Percentiles rank a stretch among this genome's conserved stretches.
These are phyloP conservation scores for Wickerhamiella australiensis DNA, from an alignment of 805 yeast species.

Conservation along the genomic window DNA sequence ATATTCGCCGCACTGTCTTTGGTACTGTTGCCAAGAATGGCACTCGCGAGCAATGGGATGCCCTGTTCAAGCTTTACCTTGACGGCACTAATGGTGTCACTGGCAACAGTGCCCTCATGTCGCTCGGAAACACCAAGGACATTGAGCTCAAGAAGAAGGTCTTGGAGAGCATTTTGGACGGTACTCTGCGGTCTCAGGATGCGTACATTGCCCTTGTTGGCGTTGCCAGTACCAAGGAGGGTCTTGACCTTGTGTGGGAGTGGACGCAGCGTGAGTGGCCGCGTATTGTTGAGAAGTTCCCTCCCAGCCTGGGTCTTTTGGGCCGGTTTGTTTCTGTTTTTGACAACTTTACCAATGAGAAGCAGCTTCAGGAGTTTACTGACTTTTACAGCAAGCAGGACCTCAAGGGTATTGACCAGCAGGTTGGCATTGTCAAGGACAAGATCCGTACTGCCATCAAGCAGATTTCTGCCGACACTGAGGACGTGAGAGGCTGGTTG, in stretches of 20 bases:
- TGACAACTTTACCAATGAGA: conserved; percentile 46
- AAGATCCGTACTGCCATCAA: conserved; percentile 37
- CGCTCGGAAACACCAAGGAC: conserved; percentile 53
- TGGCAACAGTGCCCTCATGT: conserved; percentile 53
- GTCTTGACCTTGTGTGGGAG: conserved; percentile 56
- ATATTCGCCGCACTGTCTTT: conserved; percentile 57
- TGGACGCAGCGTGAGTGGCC: conserved; percentile 74
- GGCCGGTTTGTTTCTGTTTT: conserved; percentile 57
- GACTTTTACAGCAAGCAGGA: conserved; percentile 38
- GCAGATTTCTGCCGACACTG: conserved; percentile 33
- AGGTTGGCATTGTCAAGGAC: conserved; percentile 46
- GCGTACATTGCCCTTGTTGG: conserved; percentile 68
- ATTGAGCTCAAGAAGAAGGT: conserved; percentile 34
- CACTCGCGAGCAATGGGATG: conserved; percentile 48
- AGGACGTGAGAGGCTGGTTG: conserved; percentile 24
- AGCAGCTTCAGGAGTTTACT: conserved; percentile 42
- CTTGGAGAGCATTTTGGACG: conserved; percentile 4
- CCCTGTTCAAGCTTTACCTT: conserved; percentile 46
- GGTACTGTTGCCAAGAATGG: conserved; percentile 55
- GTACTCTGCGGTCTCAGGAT: conserved; percentile 54
- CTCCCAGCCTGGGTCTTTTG: conserved; percentile 72
- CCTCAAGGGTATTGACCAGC: conserved; percentile 45
- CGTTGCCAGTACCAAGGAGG: conserved; percentile 47
- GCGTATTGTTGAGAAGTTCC: conserved; percentile 48
- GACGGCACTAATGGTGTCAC: conserved; percentile 54